Evolutionary conservation across 192 early-diverging fungal genomes (phyloP).

Genomic region (Coemansia sp.): DNA sequence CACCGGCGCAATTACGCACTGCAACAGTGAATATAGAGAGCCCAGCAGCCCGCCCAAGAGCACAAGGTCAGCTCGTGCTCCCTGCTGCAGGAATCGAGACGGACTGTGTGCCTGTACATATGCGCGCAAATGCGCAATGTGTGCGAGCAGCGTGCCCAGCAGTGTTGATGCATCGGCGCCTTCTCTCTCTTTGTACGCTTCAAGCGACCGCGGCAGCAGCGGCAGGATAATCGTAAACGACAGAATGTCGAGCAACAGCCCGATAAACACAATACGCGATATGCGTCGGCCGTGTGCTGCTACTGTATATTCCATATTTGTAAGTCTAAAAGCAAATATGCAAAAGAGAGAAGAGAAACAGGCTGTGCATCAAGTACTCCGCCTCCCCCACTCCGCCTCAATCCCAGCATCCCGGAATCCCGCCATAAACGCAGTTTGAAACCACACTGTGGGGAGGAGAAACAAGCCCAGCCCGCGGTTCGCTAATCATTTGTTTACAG

Average conservation of each 20-base stretch:
- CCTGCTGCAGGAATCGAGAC: conserved; percentile 44
- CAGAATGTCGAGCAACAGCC: conserved; percentile 91
- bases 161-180: conserved; percentile 40
- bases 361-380: not conserved
- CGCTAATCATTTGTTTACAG: not conserved
- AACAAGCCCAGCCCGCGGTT: not conserved
- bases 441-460: not conserved
- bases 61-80: conserved; percentile 61
- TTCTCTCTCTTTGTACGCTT: conserved; percentile 73
- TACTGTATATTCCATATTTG: not conserved
- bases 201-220: conserved; percentile 84
- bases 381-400: not conserved
- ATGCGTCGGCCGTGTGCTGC: conserved; percentile 24
- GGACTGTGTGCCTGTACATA: conserved; percentile 10
- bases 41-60: conserved; percentile 90
- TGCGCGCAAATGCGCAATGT: conserved; percentile 19
- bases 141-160: conserved; percentile 34
- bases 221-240: conserved; percentile 98
- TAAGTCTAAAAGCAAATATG: not conserved
- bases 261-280: conserved; percentile 67
- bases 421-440: not conserved
- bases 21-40: conserved; percentile 91
- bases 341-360: not conserved
- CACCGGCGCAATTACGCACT: conserved; percentile 80
- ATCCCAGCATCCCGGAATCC: not conserved